A percentile compares a stretch with the other conserved stretches of the same genome.
Evolutionary conservation across 1,284 basidiomycete species (phyloP).

Genomic region (Anthracocystis panici-leucophaei): DNA sequence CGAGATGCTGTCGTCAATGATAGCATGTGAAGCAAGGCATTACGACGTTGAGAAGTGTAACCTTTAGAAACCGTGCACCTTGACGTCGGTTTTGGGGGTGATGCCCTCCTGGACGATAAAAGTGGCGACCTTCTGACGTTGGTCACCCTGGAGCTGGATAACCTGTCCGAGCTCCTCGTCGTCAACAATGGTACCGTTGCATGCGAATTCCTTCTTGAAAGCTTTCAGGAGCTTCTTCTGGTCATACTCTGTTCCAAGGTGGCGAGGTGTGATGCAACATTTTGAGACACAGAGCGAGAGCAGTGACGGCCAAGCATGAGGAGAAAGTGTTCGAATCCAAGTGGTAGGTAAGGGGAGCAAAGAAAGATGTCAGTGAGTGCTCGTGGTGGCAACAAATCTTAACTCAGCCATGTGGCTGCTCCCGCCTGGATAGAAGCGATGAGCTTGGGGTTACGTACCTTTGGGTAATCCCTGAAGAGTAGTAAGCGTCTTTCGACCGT

Average conservation of each 20-base stretch:
- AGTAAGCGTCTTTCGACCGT: slow-evolving; percentile 98
- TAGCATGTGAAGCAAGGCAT: slow-evolving; percentile 29
- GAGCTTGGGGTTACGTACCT: slow-evolving; percentile 74
- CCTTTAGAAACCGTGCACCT: slow-evolving; percentile 69
- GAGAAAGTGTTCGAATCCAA: background rate
- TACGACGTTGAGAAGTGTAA: slow-evolving; percentile 10
- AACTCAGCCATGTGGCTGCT: no score
- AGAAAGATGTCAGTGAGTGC: background rate
- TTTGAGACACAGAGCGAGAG: background rate
- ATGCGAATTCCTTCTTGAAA: slow-evolving; percentile 99
- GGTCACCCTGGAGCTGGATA: slow-evolving; percentile 99
- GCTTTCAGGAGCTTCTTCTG: slow-evolving; percentile 98
- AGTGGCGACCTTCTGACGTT: slow-evolving; percentile 85
- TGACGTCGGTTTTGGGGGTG: slow-evolving; percentile 66
- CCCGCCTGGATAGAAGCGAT: background rate
- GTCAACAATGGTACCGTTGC: slow-evolving; percentile 97
- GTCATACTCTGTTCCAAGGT: slow-evolving; percentile 82
- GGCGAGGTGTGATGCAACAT: slow-evolving; percentile 4
- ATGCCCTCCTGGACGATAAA: slow-evolving; percentile 68
- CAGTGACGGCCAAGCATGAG: background rate
- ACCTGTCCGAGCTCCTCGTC: slow-evolving; percentile 97
- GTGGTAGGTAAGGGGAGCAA: no score
- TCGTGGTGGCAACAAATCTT: no score
- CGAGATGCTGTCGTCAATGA: slow-evolving; percentile 23
- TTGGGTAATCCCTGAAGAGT: slow-evolving; percentile 96